phyloP scores from a whole-genome alignment of 805 yeast genomes.

The Myxozyma vanderwaltii region DNA sequence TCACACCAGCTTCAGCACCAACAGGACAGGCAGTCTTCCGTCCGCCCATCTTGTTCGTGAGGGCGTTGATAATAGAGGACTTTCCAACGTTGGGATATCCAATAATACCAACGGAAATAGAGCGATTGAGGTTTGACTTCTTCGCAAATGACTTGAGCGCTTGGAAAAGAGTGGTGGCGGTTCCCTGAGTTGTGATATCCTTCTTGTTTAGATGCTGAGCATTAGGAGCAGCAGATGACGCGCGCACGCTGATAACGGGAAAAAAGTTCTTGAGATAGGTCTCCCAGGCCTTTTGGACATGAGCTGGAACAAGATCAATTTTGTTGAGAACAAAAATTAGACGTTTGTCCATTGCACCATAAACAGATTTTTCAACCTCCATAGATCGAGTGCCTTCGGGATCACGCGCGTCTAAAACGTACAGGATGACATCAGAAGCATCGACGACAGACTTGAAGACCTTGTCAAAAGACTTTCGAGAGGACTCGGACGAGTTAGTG shows the following conservation, averaged over 20 bases:
- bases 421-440: constrained; percentile 84
- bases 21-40: constrained; percentile 77
- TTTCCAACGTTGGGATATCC: constrained; percentile 98
- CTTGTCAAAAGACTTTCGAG: constrained; percentile 83
- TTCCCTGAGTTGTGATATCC: constrained; percentile 66
- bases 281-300: constrained; percentile 81
- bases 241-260: constrained; percentile 84
- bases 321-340: constrained; percentile 85
- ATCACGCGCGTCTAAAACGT: constrained; percentile 96
- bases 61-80: constrained; percentile 96
- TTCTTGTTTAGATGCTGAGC: constrained; percentile 67
- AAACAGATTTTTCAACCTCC: constrained; percentile 85
- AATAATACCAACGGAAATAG: constrained; percentile 80
- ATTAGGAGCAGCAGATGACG: constrained; percentile 68
- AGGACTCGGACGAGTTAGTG: constrained; percentile 40
- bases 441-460: constrained; percentile 92
- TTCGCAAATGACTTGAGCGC: constrained; percentile 84
- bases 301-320: constrained; percentile 88
- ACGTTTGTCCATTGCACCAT: constrained; percentile 67
- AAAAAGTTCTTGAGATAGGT: constrained; percentile 74
- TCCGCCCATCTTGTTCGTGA: constrained; percentile 68
- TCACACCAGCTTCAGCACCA: constrained; percentile 97
- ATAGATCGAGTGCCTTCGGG: constrained; percentile 93
- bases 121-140: constrained; percentile 81
- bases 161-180: constrained; percentile 73